Base-by-base conservation (phyloP, 2,329 filamentous ascomycete species). In the Colletotrichum cereale region DNA sequence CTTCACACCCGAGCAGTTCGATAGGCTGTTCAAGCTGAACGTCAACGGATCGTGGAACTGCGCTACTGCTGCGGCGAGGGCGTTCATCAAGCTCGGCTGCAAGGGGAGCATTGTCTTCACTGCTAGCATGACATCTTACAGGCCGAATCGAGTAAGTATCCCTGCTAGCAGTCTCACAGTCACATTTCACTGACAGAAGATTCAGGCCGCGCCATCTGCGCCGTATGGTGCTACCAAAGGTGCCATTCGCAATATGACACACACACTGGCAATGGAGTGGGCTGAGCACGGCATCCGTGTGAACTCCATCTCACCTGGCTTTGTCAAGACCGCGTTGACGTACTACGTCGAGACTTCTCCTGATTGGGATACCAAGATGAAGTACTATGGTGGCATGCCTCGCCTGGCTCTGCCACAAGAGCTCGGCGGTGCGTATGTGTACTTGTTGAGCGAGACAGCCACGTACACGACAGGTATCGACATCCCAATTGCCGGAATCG, bases 381-480 rank as follows among this genome's bases (percentile, higher is more conserved):
- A 87, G 78, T 88, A 89, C 75, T 89, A 89, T 74, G 86, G 87
- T 3, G 87, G 87, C 3, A 88, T 89, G 82, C 86, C 86, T 14
- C 79, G 87, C 36, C 74, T 89, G 47, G 87, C 87, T 0, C 82
- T 86, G 58, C 84, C 85, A 0, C 82, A 86, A 73, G 87, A 89
- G 78, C 78, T 89, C 3, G 86, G 87, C 2, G 86, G 87, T n/a
- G 87, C 87, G 1, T 89, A 89, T 74, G 86, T 88, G 5, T 89
- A 89, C 73, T 75, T 89, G 70, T 76, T 89, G n/a, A 85, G 82
- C 65, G 86, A 89, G 72, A 82, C 83, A 6, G 84, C 85, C 16
- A 83, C 79, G 34, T 86, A 86, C 74, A 86, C 85, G 7, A 86
- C 84, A 1, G 82, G 82, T 62, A 86, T 86, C 53, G 84, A 87